Conservation (phyloP, 805 yeast species). For the Ogataea saltuana region DNA sequence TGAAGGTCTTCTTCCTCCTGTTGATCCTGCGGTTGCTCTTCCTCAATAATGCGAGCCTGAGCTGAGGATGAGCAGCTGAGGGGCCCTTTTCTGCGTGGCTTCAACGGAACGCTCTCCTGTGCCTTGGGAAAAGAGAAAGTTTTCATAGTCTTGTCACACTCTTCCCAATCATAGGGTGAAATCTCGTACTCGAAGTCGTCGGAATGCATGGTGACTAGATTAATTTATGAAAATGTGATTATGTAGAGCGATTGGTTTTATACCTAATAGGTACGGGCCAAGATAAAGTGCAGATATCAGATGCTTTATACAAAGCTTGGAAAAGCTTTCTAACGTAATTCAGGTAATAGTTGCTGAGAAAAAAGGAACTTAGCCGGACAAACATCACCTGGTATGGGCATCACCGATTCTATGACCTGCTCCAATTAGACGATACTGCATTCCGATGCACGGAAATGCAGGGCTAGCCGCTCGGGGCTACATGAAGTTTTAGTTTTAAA, state of each 20-base stretch:
- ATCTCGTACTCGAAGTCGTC: background rate
- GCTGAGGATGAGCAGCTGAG: conserved; percentile 9
- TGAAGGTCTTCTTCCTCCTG: conserved; percentile 3
- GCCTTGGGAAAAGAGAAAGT: conserved; percentile 17
- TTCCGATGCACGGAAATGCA: no score
- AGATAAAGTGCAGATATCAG: background rate
- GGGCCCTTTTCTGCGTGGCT: conserved; percentile 10
- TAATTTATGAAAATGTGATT: no score
- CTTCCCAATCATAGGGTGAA: conserved; percentile 16
- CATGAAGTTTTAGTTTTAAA: no score
- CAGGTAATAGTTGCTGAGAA: no score
- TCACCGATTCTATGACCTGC: no score
- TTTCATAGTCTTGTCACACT: conserved; percentile 9
- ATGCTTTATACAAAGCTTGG: background rate
- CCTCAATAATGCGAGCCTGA: conserved; percentile 18
- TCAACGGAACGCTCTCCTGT: background rate
- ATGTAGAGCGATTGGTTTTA: no score
- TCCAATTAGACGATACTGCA: no score
- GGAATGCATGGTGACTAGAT: background rate
- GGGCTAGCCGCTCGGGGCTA: no score
- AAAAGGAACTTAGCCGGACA: no score
- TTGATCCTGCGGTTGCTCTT: background rate
- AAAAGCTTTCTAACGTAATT: no score
- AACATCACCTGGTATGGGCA: no score
- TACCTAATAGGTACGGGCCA: no score